A percentile compares a stretch with the other conserved stretches of the same genome.
phyloP scores from a whole-genome alignment of 768 basidiomycete species.

The Panaeolus cyanescens region DNA sequence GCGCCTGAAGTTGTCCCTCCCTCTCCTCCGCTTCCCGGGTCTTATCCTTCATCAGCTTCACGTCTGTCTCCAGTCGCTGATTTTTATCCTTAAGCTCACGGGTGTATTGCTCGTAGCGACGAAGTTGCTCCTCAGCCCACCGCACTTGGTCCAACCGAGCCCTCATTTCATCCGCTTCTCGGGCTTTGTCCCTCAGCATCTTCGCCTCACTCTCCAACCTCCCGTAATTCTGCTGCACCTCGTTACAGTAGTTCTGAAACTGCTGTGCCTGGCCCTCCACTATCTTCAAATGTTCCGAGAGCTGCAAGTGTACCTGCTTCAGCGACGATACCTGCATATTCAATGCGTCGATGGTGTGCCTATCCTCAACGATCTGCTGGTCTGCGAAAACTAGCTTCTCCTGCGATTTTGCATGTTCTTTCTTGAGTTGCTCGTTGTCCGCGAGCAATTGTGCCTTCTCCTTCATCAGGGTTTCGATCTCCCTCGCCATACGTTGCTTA shows the following conservation, averaged over 20 bases:
- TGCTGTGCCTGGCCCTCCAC: neutral
- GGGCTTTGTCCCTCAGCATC: neutral
- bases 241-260: neutral
- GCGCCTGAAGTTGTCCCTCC: conserved; percentile 9
- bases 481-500: neutral
- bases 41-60: conserved; percentile 7
- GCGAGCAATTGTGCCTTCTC: neutral
- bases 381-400: neutral
- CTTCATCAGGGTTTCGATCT: neutral
- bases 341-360: neutral
- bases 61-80: conserved; percentile 12
- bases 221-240: neutral
- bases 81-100: conserved; percentile 3
- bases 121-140: neutral
- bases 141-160: neutral
- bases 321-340: neutral
- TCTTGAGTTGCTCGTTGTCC: neutral
- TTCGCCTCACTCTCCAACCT: neutral
- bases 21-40: conserved; percentile 14
- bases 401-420: neutral
- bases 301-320: neutral
- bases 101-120: neutral
- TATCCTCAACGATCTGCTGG: neutral
- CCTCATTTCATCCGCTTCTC: neutral
- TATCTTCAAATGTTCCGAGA: neutral